Percentiles rank a stretch among this genome's conserved stretches.
Conservation (phyloP, 1,284 basidiomycete genomes). For the Polyporus tsugae region DNA sequence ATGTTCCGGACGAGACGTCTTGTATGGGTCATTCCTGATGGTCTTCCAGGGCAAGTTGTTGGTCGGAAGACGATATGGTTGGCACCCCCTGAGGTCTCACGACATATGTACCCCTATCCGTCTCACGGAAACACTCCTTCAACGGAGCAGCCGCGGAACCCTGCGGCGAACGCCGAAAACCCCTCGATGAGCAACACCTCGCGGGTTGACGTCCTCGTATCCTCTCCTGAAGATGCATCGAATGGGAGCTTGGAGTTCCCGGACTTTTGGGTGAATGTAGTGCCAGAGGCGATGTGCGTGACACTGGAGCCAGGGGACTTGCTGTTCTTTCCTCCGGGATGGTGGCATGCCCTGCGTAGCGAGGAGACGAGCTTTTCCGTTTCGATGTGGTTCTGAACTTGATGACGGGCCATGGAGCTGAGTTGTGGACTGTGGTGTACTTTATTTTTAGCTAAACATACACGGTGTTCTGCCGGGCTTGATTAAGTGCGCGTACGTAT, state of each 20-base stretch:
- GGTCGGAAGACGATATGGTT: conserved; percentile 94
- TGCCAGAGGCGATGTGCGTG: conserved; percentile 69
- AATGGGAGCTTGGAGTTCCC: conserved; percentile 42
- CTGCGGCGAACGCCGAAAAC: conserved; percentile 48
- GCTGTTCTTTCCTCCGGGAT: conserved; percentile 87
- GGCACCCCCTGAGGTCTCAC: conserved; percentile 70
- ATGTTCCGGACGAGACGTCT: conserved; percentile 29
- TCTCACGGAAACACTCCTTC: conserved; percentile 5
- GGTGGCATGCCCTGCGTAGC: conserved; percentile 94
- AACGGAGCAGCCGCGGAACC: conserved; percentile 43
- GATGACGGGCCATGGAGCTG: not conserved
- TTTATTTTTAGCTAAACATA: not conserved
- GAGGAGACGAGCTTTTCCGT: conserved; percentile 81
- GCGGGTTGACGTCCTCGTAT: conserved; percentile 70
- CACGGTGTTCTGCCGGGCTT: not conserved
- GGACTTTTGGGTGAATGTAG: conserved; percentile 65
- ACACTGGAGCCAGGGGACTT: conserved; percentile 85
- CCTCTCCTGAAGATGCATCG: conserved; percentile 37
- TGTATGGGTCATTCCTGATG: conserved; percentile 1
- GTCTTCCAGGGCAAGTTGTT: conserved; percentile 79
- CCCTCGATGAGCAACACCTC: conserved; percentile 73
- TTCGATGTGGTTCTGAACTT: conserved; percentile 78
- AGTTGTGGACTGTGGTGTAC: conserved; percentile 3
- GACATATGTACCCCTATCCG: conserved; percentile 63
- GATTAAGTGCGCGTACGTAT: not conserved